phyloP scores from a whole-genome alignment of 331 rosid species.

The Malus hybrid region DNA sequence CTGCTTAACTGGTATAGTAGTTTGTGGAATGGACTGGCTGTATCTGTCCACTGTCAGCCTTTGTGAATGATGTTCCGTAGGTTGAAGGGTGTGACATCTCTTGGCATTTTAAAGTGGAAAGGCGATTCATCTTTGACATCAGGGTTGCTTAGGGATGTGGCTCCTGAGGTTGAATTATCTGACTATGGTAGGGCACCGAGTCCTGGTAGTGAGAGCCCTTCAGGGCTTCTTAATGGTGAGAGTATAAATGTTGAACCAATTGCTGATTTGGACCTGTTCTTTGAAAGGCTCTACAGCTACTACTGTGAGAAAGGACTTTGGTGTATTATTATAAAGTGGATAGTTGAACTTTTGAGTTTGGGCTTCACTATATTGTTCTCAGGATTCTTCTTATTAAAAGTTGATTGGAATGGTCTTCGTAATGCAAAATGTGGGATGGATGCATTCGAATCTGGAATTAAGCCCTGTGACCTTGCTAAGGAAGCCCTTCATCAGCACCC shows the following conservation, averaged over 20 bases:
- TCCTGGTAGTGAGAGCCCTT: constrained; percentile 88
- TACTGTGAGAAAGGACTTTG: constrained; percentile 90
- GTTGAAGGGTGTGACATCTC: constrained; percentile 36
- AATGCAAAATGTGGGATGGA: constrained; percentile 96
- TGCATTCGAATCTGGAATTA: constrained; percentile 83
- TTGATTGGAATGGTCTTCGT: constrained; percentile 95
- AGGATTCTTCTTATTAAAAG: constrained; percentile 69
- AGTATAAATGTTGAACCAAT: constrained; percentile 66
- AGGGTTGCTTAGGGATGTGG: constrained; percentile 45
- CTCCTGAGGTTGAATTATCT: constrained; percentile 78
- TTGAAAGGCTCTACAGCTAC: constrained; percentile 84
- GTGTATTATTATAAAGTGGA: constrained; percentile 87
- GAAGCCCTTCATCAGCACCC: constrained; percentile 84
- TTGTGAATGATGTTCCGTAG: constrained; percentile 77
- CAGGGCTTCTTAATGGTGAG: constrained; percentile 78
- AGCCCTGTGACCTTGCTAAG: constrained; percentile 85
- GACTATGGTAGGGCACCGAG: constrained; percentile 54
- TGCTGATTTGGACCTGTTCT: constrained; percentile 90
- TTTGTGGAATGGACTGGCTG: constrained; percentile 67
- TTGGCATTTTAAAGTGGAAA: constrained; percentile 42
- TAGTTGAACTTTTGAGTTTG: constrained; percentile 81
- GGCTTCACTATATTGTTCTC: constrained; percentile 87
- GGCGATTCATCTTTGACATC: constrained; percentile 52
- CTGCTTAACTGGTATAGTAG: constrained; percentile 21
- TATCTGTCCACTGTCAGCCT: constrained; percentile 42